These are phyloP conservation scores for Irpex sp. DNA, from an alignment of 1,284 basidiomycete species.

Conservation along the genomic window DNA sequence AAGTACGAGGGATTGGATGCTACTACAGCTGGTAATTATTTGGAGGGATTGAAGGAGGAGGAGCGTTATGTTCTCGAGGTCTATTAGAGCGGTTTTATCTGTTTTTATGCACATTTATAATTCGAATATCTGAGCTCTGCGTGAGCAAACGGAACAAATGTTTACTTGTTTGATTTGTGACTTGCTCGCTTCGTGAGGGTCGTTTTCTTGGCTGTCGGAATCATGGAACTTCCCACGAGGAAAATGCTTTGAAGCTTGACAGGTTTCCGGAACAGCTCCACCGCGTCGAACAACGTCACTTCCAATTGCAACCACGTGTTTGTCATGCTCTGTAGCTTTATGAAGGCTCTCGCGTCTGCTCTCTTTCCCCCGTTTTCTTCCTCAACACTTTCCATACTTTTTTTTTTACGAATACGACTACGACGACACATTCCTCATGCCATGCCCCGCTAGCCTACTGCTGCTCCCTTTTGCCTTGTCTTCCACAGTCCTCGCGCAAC, in stretches of 20 bases:
- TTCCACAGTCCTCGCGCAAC: slow-evolving; percentile 42
- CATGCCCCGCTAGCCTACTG: neutral
- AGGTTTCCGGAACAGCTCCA: neutral
- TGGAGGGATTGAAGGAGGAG: slow-evolving; percentile 94
- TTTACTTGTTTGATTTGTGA: too few relatives aligned
- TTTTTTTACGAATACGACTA: neutral
- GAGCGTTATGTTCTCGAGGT: slow-evolving; percentile 98
- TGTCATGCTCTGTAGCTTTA: neutral
- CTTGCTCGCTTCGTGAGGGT: too few relatives aligned
- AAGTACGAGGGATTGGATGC: slow-evolving; percentile 68
- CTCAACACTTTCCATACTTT: neutral
- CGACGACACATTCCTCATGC: neutral
- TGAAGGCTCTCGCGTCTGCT: neutral
- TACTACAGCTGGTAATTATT: slow-evolving; percentile 74
- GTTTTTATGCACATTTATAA: neutral
- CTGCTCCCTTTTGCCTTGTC: neutral
- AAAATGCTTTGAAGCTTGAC: neutral
- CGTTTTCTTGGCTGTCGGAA: neutral
- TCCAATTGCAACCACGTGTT: neutral
- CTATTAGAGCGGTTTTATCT: slow-evolving; percentile 18
- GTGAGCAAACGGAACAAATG: too few relatives aligned
- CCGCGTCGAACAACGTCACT: neutral
- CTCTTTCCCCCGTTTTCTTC: neutral
- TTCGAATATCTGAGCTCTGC: neutral
- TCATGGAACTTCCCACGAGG: neutral